Evolutionary conservation across 441 rosid species (phyloP).

Genomic region (Populus hybrid): DNA sequence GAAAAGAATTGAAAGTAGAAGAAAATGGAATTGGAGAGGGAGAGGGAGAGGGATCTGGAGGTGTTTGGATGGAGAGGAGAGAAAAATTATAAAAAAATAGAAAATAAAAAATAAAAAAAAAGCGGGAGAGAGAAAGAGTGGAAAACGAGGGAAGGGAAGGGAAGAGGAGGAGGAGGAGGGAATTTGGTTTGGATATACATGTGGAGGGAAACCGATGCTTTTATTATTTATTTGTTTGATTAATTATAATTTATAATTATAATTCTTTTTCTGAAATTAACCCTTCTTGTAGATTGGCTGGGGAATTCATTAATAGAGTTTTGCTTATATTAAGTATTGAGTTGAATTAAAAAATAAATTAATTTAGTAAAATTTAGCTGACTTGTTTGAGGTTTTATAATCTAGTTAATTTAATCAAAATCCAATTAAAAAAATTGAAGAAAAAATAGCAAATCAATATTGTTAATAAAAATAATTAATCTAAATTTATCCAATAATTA

Average conservation of each 20-base stretch:
- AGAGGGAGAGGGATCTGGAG: slow-evolving; percentile 18
- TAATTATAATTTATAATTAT: neutral
- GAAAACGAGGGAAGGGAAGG: slow-evolving; percentile 78
- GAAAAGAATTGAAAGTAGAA: neutral
- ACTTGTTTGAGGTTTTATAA: too few relatives aligned
- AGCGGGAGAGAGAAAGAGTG: slow-evolving; percentile 32
- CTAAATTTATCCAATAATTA: too few relatives aligned
- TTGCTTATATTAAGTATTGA: too few relatives aligned
- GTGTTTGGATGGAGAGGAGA: slow-evolving; percentile 1
- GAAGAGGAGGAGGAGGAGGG: slow-evolving; percentile 32
- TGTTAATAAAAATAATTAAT: too few relatives aligned
- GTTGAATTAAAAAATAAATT: too few relatives aligned
- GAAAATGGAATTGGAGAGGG: neutral
- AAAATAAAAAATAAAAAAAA: slow-evolving; percentile 23
- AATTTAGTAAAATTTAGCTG: too few relatives aligned
- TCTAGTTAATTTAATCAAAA: too few relatives aligned
- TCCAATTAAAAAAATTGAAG: too few relatives aligned
- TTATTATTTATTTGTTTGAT: neutral
- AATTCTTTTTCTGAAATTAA: too few relatives aligned
- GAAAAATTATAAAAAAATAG: slow-evolving; percentile 15
- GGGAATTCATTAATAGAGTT: too few relatives aligned
- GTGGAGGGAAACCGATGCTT: slow-evolving; percentile 63
- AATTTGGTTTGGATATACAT: slow-evolving; percentile 81
- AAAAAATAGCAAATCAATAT: too few relatives aligned
- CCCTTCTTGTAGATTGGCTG: too few relatives aligned